phyloP scores from a whole-genome alignment of 345 rosid species.

The Mallotus nudiflorus region DNA sequence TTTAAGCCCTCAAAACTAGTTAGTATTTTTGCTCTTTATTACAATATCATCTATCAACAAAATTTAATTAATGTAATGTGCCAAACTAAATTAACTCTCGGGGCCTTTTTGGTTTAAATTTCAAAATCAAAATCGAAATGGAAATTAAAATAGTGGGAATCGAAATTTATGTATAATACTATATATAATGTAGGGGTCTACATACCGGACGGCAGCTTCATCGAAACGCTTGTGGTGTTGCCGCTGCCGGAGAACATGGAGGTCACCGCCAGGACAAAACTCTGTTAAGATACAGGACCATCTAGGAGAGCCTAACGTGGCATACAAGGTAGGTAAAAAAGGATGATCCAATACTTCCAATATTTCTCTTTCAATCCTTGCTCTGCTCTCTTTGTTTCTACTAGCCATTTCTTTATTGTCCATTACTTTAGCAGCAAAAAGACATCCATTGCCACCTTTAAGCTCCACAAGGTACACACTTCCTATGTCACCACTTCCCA shows the following conservation, averaged over 20 bases:
- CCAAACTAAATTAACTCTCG: too few species aligned
- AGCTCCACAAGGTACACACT: constrained; percentile 77
- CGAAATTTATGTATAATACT: neutral
- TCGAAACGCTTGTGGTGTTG: constrained; percentile 64
- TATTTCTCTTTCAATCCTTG: constrained; percentile 68
- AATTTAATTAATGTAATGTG: too few species aligned
- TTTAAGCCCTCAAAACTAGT: too few species aligned
- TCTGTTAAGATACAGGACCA: constrained; percentile 79
- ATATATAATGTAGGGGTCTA: neutral
- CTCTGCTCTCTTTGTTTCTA: constrained; percentile 70
- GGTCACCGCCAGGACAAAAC: constrained; percentile 88
- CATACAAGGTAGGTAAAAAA: constrained; percentile 73
- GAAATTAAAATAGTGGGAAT: too few species aligned
- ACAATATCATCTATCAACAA: neutral
- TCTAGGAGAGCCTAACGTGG: constrained; percentile 62
- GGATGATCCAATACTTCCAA: constrained; percentile 78
- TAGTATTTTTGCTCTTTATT: too few species aligned
- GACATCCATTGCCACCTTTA: constrained; percentile 50
- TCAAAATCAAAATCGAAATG: too few species aligned
- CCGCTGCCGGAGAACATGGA: constrained; percentile 71
- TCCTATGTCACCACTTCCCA: constrained; percentile 93
- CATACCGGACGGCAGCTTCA: constrained; percentile 71
- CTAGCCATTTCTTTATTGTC: constrained; percentile 62
- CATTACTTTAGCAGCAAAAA: constrained; percentile 84
- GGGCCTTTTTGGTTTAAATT: too few species aligned